Base-by-base conservation (phyloP, 305 asterid species). In the Plantago lanceolata region DNA sequence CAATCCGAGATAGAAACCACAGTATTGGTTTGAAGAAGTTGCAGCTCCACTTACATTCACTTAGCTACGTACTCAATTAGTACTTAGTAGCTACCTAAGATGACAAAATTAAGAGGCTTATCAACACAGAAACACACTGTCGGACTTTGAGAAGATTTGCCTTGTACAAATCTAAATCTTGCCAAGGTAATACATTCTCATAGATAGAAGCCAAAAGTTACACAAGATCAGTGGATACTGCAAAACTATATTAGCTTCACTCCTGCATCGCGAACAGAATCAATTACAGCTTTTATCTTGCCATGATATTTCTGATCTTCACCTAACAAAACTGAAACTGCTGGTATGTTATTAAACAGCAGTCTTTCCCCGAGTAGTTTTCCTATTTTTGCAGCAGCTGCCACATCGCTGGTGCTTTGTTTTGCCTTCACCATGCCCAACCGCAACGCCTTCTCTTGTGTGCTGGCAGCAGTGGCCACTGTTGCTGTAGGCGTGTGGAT, bases 301-400 rank as follows among this genome's bases (percentile, higher is more conserved):
- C 96, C 97, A 14, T 90, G 96, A 77, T 85, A 87, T 51, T 75
- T 78, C 75, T 87, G 97, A 44, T 90, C 96, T 65, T 73, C 74
- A 80, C 78, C 84, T 15, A 79, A 69, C 74, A 66, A 78, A 29
- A 90, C 80, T 0, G 94, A 67, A 35, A 90, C 84, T 11, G 97
- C 94, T 3, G 97, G 94, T 71, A 90, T 78, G 48, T 81, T 75
- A 61, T 75, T 80, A 28, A 75, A 71, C 64, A 71, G 77, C 68
- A 90, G 74, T 0, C 96, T 76, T 66, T 90, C 90, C 0, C 86
- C 96, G 4, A 90, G 88, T 67, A 87, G 66, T 76, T 82, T 85
- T 2, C 97, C 97, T 17, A 90, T 85, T 73, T 90, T 90, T 19
- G 89, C 90, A 66, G 97, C 95, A 61, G 97, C 97, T 49, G 93